Percentiles rank a stretch among this genome's conserved stretches.
phyloP scores from a whole-genome alignment of 2,329 filamentous ascomycete genomes.

The Claviceps sp. region DNA sequence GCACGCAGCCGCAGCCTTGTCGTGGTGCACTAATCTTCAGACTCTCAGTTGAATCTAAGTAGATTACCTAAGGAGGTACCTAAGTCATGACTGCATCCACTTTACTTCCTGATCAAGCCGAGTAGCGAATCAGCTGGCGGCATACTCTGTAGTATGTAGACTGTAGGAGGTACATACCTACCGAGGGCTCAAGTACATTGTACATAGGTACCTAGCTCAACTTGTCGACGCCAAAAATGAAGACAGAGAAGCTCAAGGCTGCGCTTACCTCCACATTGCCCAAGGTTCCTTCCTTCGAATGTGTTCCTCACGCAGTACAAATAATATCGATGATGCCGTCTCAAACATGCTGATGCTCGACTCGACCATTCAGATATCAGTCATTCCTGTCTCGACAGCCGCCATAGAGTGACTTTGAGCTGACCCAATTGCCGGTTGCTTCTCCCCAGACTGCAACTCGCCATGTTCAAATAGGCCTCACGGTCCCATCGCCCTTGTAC shows the following conservation, averaged over 20 bases:
- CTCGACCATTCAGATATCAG: background rate
- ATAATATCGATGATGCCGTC: background rate
- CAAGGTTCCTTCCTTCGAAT: background rate
- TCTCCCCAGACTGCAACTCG: background rate
- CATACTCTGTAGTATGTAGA: too few species aligned
- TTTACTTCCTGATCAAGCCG: too few species aligned
- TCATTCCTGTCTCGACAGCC: background rate
- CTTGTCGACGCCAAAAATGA: background rate
- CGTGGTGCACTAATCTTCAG: too few species aligned
- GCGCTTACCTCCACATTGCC: background rate
- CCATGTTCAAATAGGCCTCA: background rate
- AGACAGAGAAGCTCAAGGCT: background rate
- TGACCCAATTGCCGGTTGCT: background rate
- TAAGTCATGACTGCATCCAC: too few species aligned
- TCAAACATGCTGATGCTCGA: background rate
- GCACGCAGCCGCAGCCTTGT: too few species aligned
- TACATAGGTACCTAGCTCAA: background rate
- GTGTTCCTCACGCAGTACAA: background rate
- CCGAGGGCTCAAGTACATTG: too few species aligned
- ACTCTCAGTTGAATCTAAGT: too few species aligned
- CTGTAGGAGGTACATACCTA: too few species aligned
- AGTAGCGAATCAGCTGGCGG: too few species aligned
- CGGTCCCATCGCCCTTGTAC: conserved; percentile 4
- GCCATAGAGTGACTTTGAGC: background rate
- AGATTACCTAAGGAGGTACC: too few species aligned